These are phyloP conservation scores for Epichloe sibirici DNA, from an alignment of 2,329 filamentous ascomycete species.

Conservation along the genomic window DNA sequence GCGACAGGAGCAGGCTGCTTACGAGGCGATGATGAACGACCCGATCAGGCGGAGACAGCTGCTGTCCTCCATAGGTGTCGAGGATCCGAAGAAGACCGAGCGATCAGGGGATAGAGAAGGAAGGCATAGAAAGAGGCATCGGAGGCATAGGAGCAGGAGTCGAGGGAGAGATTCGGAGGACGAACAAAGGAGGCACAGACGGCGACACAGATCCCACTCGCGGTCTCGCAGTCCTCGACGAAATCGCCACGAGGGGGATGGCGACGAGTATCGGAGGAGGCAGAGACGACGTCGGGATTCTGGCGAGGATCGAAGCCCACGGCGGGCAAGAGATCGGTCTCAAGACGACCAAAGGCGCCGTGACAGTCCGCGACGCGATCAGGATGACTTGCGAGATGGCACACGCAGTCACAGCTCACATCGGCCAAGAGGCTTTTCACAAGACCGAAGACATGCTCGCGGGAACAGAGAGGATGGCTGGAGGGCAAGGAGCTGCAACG, in stretches of 20 bases:
- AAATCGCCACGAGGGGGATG: conserved; percentile 13
- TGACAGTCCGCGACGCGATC: not conserved
- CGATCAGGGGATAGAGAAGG: conserved; percentile 19
- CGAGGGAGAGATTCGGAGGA: conserved; percentile 3
- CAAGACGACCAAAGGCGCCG: conserved; percentile 11
- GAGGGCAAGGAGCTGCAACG: not conserved
- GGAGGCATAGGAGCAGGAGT: conserved; percentile 6
- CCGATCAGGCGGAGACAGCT: conserved; percentile 56
- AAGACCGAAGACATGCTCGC: conserved; percentile 9
- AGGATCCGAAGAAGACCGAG: conserved; percentile 34
- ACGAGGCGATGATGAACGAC: conserved; percentile 70
- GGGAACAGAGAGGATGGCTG: not conserved
- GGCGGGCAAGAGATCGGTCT: conserved; percentile 9
- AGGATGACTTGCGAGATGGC: not conserved
- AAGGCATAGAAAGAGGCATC: conserved; percentile 11
- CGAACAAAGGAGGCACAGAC: conserved; percentile 15
- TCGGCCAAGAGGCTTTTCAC: not conserved
- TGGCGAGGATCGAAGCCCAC: conserved; percentile 11
- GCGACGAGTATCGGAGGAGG: conserved; percentile 1
- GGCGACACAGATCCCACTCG: conserved; percentile 33
- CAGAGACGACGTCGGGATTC: conserved; percentile 15
- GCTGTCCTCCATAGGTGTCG: conserved; percentile 49
- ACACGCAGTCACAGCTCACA: not conserved
- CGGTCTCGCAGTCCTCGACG: conserved; percentile 31
- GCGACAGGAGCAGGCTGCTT: conserved; percentile 74